Evolutionary conservation across 768 basidiomycete species (phyloP).

Genomic region (Suillus bovinus): DNA sequence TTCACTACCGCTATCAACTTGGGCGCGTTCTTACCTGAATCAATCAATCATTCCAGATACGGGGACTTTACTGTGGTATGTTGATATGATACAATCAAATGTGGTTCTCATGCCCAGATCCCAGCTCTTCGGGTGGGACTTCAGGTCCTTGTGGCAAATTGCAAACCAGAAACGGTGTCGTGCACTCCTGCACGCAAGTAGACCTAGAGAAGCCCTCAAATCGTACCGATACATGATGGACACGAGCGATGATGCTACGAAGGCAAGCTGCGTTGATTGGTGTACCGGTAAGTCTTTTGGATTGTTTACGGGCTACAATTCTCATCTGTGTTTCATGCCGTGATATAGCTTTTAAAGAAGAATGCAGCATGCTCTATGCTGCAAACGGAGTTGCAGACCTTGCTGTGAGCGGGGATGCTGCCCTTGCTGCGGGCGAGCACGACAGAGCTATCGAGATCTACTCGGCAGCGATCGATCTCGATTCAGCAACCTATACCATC

Average conservation of each 20-base stretch:
- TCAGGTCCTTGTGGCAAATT: background rate
- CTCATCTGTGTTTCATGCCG: background rate
- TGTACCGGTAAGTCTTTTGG: background rate
- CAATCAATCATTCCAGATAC: background rate
- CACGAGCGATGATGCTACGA: background rate
- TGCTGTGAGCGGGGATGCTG: background rate
- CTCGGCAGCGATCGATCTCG: background rate
- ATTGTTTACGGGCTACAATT: too few relatives aligned
- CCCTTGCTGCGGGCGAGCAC: background rate
- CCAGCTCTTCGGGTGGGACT: conserved; percentile 3
- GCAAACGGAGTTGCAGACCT: background rate
- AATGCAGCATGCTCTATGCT: background rate
- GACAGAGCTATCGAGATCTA: background rate
- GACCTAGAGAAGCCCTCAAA: background rate
- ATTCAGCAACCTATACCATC: background rate
- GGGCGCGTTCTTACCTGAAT: background rate
- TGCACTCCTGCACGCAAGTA: background rate
- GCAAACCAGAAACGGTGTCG: background rate
- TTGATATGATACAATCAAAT: background rate
- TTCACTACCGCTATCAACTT: background rate
- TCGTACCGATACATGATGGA: background rate
- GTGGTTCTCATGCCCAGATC: background rate
- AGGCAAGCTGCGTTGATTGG: background rate
- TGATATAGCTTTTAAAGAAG: background rate
- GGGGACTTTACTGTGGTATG: background rate